Conservation (phyloP, 768 basidiomycete genomes). For the Sporobolomyces pararoseus region DNA sequence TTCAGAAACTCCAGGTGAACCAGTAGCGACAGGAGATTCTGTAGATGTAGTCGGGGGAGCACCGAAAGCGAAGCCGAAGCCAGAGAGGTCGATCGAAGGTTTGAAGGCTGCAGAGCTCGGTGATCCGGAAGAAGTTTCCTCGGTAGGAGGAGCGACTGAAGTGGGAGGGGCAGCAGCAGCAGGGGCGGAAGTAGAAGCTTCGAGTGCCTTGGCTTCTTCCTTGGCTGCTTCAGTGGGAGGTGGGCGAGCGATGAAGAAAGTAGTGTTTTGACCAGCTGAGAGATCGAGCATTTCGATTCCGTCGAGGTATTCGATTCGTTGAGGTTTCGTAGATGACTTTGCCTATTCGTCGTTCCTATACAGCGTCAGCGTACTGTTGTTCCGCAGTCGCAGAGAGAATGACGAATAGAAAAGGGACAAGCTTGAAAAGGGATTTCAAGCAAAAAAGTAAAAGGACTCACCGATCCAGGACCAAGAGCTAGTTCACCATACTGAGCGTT, state of each 20-base stretch:
- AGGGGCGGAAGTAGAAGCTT: neutral
- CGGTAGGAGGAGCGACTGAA: neutral
- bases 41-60: neutral
- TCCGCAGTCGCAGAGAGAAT: too few species aligned
- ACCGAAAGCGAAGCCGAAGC: conserved; percentile 34
- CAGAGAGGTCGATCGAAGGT: conserved; percentile 34
- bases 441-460: too few species aligned
- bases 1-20: neutral
- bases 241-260: conserved; percentile 73
- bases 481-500: conserved; percentile 61
- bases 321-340: conserved; percentile 47
- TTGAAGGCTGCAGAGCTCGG: conserved; percentile 3
- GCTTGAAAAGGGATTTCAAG: too few species aligned
- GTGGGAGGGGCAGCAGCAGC: neutral
- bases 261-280: conserved; percentile 80
- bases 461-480: conserved; percentile 61
- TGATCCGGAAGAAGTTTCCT: neutral
- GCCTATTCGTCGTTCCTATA: neutral
- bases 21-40: neutral
- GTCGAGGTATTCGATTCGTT: conserved; percentile 61
- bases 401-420: too few species aligned
- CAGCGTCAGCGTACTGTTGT: neutral
- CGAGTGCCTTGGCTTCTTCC: conserved; percentile 13
- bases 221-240: conserved; percentile 29
- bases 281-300: conserved; percentile 72